phyloP scores from a whole-genome alignment of 2,329 filamentous ascomycete species.

The Aspergillus fischeri region DNA sequence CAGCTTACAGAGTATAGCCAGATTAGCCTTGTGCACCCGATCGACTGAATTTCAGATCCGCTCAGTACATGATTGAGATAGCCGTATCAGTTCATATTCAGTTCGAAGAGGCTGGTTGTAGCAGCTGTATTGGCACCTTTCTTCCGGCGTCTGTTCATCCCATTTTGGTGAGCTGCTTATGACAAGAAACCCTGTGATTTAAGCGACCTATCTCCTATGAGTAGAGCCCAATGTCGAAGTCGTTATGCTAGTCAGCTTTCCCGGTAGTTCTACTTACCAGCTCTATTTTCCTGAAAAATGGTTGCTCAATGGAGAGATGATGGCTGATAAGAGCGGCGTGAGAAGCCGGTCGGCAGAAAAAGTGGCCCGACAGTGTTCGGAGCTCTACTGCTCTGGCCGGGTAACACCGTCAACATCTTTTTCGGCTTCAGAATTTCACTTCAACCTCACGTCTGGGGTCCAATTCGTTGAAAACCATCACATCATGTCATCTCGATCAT shows the following conservation, averaged over 20 bases:
- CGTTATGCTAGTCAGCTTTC: neutral
- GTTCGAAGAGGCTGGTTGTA: neutral
- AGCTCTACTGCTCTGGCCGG: neutral
- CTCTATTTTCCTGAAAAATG: neutral
- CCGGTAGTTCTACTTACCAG: neutral
- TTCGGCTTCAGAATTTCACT: neutral
- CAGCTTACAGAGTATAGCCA: too few species aligned
- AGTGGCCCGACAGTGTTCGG: neutral
- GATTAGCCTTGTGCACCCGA: neutral
- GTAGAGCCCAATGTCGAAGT: neutral
- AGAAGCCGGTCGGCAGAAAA: conserved; percentile 4
- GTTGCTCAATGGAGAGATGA: neutral
- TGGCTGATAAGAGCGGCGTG: neutral
- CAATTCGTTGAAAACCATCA: neutral
- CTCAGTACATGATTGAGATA: neutral
- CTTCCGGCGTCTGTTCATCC: too few species aligned
- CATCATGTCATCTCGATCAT: conserved; percentile 31
- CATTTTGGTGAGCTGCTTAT: neutral
- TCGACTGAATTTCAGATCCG: neutral
- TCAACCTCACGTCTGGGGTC: neutral
- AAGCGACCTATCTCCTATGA: neutral
- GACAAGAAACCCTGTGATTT: neutral
- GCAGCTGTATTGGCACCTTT: too few species aligned
- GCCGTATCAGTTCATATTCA: too few species aligned
- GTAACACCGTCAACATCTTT: neutral